These are phyloP conservation scores for Didymella exigua DNA, from an alignment of 2,329 filamentous ascomycete genomes.

Conservation along the genomic window DNA sequence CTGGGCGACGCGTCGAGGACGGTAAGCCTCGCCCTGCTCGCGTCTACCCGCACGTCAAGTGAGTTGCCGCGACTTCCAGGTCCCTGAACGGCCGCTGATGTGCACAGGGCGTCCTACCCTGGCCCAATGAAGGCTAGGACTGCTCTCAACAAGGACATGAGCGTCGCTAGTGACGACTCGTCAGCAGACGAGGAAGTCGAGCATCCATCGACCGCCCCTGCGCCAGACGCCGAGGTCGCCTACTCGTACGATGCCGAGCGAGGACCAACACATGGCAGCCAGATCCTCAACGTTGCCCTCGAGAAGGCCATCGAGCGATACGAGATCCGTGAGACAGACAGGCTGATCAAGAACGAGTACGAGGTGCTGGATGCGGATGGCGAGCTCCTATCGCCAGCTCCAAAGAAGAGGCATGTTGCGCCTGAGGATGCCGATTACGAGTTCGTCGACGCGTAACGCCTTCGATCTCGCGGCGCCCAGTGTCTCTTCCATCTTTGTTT, in stretches of 20 bases:
- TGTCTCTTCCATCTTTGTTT: slow-evolving; percentile 11
- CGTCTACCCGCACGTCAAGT: slow-evolving; percentile 39
- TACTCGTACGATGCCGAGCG: slow-evolving; percentile 60
- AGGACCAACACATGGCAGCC: slow-evolving; percentile 60
- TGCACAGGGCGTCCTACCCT: slow-evolving; percentile 26
- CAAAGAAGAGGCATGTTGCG: slow-evolving; percentile 41
- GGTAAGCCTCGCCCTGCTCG: slow-evolving; percentile 46
- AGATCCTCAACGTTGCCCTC: slow-evolving; percentile 62
- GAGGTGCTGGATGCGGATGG: slow-evolving; percentile 56
- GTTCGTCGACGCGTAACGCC: slow-evolving; percentile 43
- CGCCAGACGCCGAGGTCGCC: slow-evolving; percentile 56
- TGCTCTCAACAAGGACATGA: slow-evolving; percentile 53
- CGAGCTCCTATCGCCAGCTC: slow-evolving; percentile 43
- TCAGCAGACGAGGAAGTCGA: slow-evolving; percentile 55
- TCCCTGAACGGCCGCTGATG: not conserved
- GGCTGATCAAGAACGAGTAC: slow-evolving; percentile 65
- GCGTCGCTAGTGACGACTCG: slow-evolving; percentile 47
- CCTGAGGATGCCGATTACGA: slow-evolving; percentile 51
- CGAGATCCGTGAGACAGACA: slow-evolving; percentile 65
- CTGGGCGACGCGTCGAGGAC: slow-evolving; percentile 45
- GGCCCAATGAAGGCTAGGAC: slow-evolving; percentile 43
- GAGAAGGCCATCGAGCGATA: slow-evolving; percentile 64
- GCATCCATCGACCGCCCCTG: slow-evolving; percentile 52
- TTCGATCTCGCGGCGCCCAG: not conserved
- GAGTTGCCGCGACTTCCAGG: slow-evolving; percentile 12